Evolutionary conservation across 192 early-diverging fungal species (phyloP).

Genomic region (Coemansia sp.): DNA sequence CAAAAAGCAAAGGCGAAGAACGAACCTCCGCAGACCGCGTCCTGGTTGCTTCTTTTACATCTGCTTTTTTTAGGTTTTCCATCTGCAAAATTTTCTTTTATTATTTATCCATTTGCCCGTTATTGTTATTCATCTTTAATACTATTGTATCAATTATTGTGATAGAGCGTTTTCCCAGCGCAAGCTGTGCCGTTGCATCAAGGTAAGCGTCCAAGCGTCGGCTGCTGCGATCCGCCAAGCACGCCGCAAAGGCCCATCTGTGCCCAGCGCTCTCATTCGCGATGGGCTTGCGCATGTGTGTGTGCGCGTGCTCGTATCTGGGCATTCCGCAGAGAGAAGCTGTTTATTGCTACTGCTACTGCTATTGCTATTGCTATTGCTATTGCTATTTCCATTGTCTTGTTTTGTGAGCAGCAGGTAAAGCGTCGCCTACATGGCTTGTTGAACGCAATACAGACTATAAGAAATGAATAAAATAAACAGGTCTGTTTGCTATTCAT

Average conservation of each 20-base stretch:
- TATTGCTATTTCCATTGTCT: too few species aligned
- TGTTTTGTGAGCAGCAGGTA: too few species aligned
- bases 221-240: neutral
- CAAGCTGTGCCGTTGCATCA: neutral
- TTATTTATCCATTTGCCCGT: neutral
- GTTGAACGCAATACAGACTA: too few species aligned
- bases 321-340: too few species aligned
- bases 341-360: too few species aligned
- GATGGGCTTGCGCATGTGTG: too few species aligned
- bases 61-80: neutral
- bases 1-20: neutral
- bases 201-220: neutral
- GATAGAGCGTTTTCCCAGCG: neutral
- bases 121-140: neutral
- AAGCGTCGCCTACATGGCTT: too few species aligned
- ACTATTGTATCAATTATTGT: neutral
- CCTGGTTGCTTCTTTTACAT: neutral
- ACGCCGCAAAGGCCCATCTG: neutral
- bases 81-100: neutral
- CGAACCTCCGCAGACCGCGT: neutral
- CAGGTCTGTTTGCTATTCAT: neutral
- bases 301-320: too few species aligned
- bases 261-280: too few species aligned
- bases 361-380: too few species aligned
- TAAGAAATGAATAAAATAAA: too few species aligned